Evolutionary conservation across 768 basidiomycete genomes (phyloP), one percentile per base, ranked within the genome.

Genomic region (Lentinula detonsa): DNA sequence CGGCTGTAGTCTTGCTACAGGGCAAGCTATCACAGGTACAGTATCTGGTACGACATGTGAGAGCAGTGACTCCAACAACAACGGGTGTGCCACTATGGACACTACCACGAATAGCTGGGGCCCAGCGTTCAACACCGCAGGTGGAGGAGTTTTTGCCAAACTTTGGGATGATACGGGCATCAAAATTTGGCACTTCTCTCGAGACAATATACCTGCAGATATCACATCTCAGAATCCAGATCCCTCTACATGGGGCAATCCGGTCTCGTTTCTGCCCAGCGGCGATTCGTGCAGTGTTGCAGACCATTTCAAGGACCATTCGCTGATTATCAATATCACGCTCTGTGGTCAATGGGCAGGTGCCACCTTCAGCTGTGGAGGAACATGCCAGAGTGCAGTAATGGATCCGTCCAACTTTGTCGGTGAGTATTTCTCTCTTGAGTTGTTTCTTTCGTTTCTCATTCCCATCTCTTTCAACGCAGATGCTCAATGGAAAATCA

Each of bases 321-420:
- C 63, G 50, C 52, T 77, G 48, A 65, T 73, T 11, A 69, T 77
- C 18, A 76, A 81, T 66, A 81, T 74, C 6, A 78, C 78, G 0
- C 65, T 82, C 34, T 83, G 81, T 65, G 80, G 80, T 28, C 78
- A 80, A 58, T 78, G 75, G 67, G 81, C 73, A 48, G 76, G 75
- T 37, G 61, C 74, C 7, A 48, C 46, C 10, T 48, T 21, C 46
- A 48, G 46, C 46, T 48, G 46, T 48, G 46, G 46, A 48, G 46
- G 46, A 48, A 48, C 46, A 9, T 48, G 46, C 21, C 46, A 48
- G 21, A 48, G 46, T 23, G 46, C 46, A 48, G 46, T 48, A 18
- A 74, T 79, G 16, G 75, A 89, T 67, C 80, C 85, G 16, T 73
- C 67, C 21, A 88, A 85, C 72, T 89, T 83, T 69, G 33, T 62